Base-by-base conservation (phyloP, 257 asterid genomes). In the Henckelia pumila region DNA sequence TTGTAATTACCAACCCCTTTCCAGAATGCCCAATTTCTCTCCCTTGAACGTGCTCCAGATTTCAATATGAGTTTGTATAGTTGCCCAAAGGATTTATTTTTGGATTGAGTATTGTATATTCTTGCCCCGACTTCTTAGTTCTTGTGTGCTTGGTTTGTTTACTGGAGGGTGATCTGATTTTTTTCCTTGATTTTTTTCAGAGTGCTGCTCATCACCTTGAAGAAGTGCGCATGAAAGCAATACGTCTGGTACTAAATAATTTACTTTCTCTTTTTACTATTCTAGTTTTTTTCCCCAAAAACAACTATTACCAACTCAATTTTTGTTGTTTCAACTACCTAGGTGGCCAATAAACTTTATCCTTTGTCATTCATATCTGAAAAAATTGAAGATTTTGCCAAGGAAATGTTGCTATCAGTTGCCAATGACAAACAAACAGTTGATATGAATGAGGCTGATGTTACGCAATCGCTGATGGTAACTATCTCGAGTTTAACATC, bases 141-240 rank as follows among this genome's bases (percentile, higher is more conserved):
- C 47, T 62, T 17, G 25, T 50, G 21, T 53, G 64, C 52, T 63
- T 63, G 32, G 49, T 60, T 23, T 21, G 44, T 50, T 71, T 68
- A 56, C 62, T 72, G 61, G 30, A 74, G 55, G 58, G 52, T 77
- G 17, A 22, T 73, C 73, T 78, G 77, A 71, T 80, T 59, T 79
- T 59, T 75, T 40, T 60, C 56, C 66, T 72, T 72, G 24, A 23
- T 64, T 67, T 63, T 61, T 69, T 20, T 23, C 6, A 94, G 99
- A 86, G 97, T 76, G 82, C 99, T 44, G 88, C 79, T 76, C 99
- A 94, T 85, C 89, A 80, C 77, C 74, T 84, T 77, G 97, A 90
- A 76, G 97, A 94, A 85, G 97, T 94, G 79, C 94, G 97, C 63
- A 91, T 88, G 91, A 94, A 94, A 91, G 97, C 99, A 74, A 85